Percentiles rank a stretch among this genome's conserved stretches.
phyloP scores from a whole-genome alignment of 1,139 yeast species.

The Hyphopichia fennica region DNA sequence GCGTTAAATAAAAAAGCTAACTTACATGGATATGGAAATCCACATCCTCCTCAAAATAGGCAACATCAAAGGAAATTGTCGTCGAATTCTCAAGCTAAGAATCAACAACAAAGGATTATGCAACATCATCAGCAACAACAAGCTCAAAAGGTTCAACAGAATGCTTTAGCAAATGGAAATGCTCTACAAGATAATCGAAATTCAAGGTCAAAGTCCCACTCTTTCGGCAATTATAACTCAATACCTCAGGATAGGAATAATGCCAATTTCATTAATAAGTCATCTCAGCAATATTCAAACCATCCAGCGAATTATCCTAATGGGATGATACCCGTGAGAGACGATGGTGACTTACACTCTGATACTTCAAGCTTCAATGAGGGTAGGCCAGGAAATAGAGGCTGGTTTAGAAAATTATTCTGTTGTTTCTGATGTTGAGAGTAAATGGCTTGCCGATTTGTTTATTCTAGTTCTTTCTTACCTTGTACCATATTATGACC shows the following conservation, averaged over 20 bases:
- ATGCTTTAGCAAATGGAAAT: neutral
- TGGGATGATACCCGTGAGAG: conserved; percentile 36
- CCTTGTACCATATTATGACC: neutral
- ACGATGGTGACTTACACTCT: conserved; percentile 41
- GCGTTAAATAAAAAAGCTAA: conserved; percentile 77
- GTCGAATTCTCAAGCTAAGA: conserved; percentile 10
- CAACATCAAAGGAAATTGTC: conserved; percentile 11
- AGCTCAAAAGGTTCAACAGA: conserved; percentile 1
- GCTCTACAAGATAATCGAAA: neutral
- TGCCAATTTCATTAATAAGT: conserved; percentile 14
- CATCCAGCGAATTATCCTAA: conserved; percentile 7
- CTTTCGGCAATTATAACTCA: conserved; percentile 29
- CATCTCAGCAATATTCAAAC: conserved; percentile 9
- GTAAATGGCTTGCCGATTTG: no score
- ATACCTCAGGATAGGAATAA: conserved; percentile 24
- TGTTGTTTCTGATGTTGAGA: conserved; percentile 12
- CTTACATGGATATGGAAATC: conserved; percentile 77
- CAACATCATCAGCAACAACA: conserved; percentile 8
- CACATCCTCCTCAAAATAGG: conserved; percentile 51
- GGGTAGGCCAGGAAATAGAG: conserved; percentile 20
- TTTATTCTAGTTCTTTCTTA: neutral
- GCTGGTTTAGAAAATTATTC: conserved; percentile 13
- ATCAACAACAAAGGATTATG: conserved; percentile 8
- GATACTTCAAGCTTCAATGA: conserved; percentile 37
- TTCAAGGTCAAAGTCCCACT: conserved; percentile 14